phyloP scores from a whole-genome alignment of 2,329 filamentous ascomycete genomes.

The Dactylonectria macrodidyma region DNA sequence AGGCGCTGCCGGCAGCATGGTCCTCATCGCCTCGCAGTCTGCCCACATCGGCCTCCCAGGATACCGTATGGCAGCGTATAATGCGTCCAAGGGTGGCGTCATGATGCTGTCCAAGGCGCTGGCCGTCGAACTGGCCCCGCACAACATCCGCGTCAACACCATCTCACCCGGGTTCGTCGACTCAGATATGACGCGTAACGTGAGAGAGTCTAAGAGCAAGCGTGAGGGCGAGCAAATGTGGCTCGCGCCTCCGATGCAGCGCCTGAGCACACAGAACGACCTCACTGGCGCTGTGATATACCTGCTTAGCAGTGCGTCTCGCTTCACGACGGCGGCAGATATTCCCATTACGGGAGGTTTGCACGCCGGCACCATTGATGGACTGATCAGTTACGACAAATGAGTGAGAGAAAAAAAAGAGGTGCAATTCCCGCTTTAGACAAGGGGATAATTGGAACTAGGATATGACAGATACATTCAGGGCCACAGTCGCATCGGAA shows the following conservation, averaged over 20 bases:
- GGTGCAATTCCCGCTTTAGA: no score
- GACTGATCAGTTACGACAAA: neutral
- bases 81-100: conserved; percentile 57
- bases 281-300: conserved; percentile 58
- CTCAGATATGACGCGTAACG: conserved; percentile 51
- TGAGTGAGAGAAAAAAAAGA: neutral
- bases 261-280: conserved; percentile 58
- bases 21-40: conserved; percentile 38
- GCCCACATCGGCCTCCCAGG: conserved; percentile 6
- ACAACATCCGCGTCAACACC: conserved; percentile 54
- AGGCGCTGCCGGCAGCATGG: conserved; percentile 54
- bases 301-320: conserved; percentile 57
- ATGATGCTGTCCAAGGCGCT: conserved; percentile 54
- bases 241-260: conserved; percentile 50
- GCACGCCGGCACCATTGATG: conserved; percentile 47
- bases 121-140: conserved; percentile 53
- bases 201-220: conserved; percentile 46
- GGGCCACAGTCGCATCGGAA: no score
- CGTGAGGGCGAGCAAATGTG: neutral
- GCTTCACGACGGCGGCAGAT: conserved; percentile 58
- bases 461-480: no score
- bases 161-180: conserved; percentile 55
- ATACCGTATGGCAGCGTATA: conserved; percentile 53
- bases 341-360: conserved; percentile 60
- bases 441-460: no score